Percentiles rank a stretch among this genome's conserved stretches.
These are phyloP conservation scores for Chaetomiaceae sp. DNA, from an alignment of 2,329 filamentous ascomycete species.

Conservation along the genomic window DNA sequence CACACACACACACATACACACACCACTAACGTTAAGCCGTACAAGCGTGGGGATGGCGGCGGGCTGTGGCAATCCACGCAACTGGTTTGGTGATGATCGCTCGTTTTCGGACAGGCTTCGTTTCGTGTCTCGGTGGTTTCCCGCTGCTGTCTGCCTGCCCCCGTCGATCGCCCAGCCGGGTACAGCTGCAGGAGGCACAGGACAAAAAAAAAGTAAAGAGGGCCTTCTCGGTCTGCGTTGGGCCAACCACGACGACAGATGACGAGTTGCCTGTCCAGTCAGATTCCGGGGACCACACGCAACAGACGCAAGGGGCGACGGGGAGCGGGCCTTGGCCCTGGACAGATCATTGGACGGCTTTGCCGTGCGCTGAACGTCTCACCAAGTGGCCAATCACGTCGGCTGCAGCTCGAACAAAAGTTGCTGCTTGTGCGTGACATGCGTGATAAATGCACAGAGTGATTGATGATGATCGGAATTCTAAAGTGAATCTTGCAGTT, in stretches of 20 bases:
- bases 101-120: background rate
- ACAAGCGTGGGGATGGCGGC: too few relatives aligned
- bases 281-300: slow-evolving; percentile 10
- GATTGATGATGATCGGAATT: background rate
- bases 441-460: too few relatives aligned
- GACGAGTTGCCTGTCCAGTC: slow-evolving; percentile 14
- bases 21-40: too few relatives aligned
- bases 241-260: slow-evolving; percentile 13
- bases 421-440: background rate
- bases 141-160: background rate
- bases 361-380: background rate
- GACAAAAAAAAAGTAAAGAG: background rate
- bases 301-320: background rate
- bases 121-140: background rate
- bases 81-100: background rate
- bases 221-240: slow-evolving; percentile 1
- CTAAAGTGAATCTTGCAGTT: too few relatives aligned
- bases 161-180: slow-evolving; percentile 2
- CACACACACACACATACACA: too few relatives aligned
- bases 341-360: background rate
- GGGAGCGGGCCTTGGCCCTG: background rate
- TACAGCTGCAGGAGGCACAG: slow-evolving; percentile 10
- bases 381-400: background rate
- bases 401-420: background rate
- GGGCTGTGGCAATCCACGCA: background rate